Evolutionary conservation across 352 stramenopile genomes (phyloP).

Genomic region (Phytophthora brassicae): DNA sequence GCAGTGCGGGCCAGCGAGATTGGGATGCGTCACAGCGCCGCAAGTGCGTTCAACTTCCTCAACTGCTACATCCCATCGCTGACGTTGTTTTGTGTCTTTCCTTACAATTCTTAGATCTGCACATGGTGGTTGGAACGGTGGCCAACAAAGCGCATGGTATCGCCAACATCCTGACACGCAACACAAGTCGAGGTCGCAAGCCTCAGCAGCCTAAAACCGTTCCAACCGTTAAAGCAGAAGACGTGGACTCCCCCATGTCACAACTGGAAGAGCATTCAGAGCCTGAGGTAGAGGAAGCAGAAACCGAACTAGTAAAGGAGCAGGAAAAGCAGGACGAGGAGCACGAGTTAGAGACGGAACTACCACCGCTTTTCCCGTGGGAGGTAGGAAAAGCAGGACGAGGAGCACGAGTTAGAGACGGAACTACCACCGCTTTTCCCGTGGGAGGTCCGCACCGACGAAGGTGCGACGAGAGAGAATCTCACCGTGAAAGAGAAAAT

Average conservation of each 20-base stretch:
- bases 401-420: constrained; percentile 16
- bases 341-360: not conserved
- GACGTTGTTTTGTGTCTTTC: constrained; percentile 23
- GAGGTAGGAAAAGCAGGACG: constrained; percentile 38
- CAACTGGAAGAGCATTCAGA: constrained; percentile 22
- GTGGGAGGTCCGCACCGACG: constrained; percentile 47
- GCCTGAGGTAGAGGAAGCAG: constrained; percentile 22
- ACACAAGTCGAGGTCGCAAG: constrained; percentile 18
- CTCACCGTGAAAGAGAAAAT: constrained; percentile 49
- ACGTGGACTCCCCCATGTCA: constrained; percentile 33
- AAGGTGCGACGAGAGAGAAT: constrained; percentile 41
- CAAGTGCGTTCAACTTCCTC: constrained; percentile 33
- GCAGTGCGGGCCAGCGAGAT: constrained; percentile 38
- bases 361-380: constrained; percentile 38
- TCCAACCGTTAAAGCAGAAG: constrained; percentile 27
- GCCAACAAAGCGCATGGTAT: constrained; percentile 35
- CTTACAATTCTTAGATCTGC: constrained; percentile 27
- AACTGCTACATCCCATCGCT: constrained; percentile 5
- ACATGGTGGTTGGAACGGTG: constrained; percentile 36
- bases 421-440: constrained; percentile 36
- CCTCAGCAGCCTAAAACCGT: constrained; percentile 24
- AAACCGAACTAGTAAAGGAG: constrained; percentile 9
- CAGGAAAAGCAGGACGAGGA: constrained; percentile 3
- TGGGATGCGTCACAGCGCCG: constrained; percentile 41
- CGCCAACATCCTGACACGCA: constrained; percentile 28